Conservation (phyloP, 495 filamentous ascomycete species). For the Chaetomidium leptoderma region DNA sequence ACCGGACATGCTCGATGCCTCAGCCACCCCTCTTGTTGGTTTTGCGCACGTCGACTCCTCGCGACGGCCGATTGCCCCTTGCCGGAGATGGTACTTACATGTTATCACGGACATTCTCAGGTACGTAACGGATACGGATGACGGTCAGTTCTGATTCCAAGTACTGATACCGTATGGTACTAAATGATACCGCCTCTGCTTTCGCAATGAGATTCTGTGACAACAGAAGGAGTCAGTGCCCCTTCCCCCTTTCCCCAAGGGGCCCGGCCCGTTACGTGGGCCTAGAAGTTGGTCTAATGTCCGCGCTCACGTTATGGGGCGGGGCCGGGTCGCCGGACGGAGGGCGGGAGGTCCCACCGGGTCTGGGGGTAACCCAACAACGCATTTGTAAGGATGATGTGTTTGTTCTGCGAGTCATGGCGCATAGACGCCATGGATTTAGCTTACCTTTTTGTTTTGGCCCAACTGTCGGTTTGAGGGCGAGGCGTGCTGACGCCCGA, state of each 20-base stretch:
- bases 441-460: neutral
- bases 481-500: neutral
- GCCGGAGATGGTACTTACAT: neutral
- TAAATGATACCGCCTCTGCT: neutral
- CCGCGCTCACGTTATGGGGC: neutral
- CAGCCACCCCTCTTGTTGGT: neutral
- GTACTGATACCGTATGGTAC: neutral
- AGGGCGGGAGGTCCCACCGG: neutral
- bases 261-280: slow-evolving; percentile 6
- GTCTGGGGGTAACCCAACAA: neutral
- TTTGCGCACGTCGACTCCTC: neutral
- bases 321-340: neutral
- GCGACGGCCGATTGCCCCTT: neutral
- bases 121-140: neutral
- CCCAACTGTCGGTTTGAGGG: neutral
- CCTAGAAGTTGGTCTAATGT: neutral
- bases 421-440: neutral
- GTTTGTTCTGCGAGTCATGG: slow-evolving; percentile 7
- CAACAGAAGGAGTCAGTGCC: neutral
- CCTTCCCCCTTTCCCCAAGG: neutral
- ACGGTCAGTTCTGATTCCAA: too few species aligned
- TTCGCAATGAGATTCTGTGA: neutral
- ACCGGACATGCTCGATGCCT: neutral
- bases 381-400: neutral
- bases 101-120: neutral